Evolutionary conservation across 2,329 filamentous ascomycete species (phyloP).

Genomic region (Lecanicillium sp.): DNA sequence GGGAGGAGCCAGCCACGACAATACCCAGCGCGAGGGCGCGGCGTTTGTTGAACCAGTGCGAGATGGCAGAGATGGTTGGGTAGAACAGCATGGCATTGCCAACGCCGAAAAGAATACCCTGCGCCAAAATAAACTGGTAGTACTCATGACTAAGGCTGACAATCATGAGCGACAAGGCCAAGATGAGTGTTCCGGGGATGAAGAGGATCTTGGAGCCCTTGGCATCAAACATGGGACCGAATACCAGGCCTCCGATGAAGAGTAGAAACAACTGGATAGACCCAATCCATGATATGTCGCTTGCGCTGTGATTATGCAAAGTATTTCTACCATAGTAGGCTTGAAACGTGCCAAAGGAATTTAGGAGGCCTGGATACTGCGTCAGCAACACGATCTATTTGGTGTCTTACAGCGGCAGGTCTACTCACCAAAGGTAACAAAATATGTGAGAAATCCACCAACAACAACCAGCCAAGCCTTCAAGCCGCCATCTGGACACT

Average conservation of each 20-base stretch:
- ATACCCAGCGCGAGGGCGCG: constrained; percentile 24
- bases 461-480: not conserved
- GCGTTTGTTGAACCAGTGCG: constrained; percentile 29
- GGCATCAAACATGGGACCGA: constrained; percentile 33
- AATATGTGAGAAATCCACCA: not conserved
- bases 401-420: too few species aligned
- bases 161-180: constrained; percentile 34
- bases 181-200: constrained; percentile 23
- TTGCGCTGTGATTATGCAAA: constrained; percentile 22
- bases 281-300: constrained; percentile 36
- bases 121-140: constrained; percentile 32
- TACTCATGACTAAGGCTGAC: constrained; percentile 33
- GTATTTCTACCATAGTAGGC: constrained; percentile 32
- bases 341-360: constrained; percentile 31
- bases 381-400: too few species aligned
- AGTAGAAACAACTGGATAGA: constrained; percentile 34
- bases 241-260: constrained; percentile 29
- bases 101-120: constrained; percentile 28
- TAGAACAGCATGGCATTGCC: constrained; percentile 28
- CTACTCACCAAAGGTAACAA: not conserved
- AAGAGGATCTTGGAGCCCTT: constrained; percentile 31
- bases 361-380: too few species aligned
- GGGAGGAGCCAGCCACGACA: constrained; percentile 23
- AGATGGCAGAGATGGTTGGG: constrained; percentile 27
- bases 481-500: too few species aligned